Conservation (phyloP, 345 rosid species). For the Turnera subulata region DNA sequence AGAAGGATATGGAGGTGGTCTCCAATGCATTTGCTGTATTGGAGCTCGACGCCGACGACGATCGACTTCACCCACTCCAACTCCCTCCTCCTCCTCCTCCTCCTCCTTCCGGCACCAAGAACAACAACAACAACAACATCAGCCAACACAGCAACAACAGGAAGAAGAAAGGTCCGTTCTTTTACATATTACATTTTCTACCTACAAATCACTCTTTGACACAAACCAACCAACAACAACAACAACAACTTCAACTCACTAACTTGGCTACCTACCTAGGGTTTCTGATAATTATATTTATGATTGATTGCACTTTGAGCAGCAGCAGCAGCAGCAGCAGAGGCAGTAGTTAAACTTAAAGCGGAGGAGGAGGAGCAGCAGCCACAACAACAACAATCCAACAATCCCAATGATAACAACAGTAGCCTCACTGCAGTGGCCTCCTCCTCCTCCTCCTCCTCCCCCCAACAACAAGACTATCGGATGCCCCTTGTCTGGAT, state of each 20-base stretch:
- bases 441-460: conserved; percentile 7
- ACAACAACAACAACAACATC: background rate
- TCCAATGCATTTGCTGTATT: conserved; percentile 42
- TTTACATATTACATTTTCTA: too few relatives aligned
- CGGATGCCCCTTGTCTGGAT: conserved; percentile 90
- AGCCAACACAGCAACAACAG: too few relatives aligned
- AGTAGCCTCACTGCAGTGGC: conserved; percentile 10
- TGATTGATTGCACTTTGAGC: too few relatives aligned
- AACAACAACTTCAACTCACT: too few relatives aligned
- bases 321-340: background rate
- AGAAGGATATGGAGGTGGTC: conserved; percentile 31
- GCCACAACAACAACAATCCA: too few relatives aligned
- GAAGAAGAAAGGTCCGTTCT: too few relatives aligned
- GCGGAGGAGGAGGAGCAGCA: conserved; percentile 15
- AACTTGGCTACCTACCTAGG: too few relatives aligned
- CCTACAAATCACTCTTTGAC: too few relatives aligned
- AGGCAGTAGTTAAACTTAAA: background rate
- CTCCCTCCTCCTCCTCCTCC: conserved; percentile 20
- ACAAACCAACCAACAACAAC: too few relatives aligned
- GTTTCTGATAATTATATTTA: too few relatives aligned
- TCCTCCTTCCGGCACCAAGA: conserved; percentile 1
- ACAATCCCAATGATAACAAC: background rate
- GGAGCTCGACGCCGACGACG: conserved; percentile 42
- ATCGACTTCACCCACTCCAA: conserved; percentile 13
- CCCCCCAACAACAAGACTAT: too few relatives aligned